Evolutionary conservation across 1,284 basidiomycete genomes (phyloP), one percentile per base, ranked within the genome.

Genomic region (Xanthoconium separans): DNA sequence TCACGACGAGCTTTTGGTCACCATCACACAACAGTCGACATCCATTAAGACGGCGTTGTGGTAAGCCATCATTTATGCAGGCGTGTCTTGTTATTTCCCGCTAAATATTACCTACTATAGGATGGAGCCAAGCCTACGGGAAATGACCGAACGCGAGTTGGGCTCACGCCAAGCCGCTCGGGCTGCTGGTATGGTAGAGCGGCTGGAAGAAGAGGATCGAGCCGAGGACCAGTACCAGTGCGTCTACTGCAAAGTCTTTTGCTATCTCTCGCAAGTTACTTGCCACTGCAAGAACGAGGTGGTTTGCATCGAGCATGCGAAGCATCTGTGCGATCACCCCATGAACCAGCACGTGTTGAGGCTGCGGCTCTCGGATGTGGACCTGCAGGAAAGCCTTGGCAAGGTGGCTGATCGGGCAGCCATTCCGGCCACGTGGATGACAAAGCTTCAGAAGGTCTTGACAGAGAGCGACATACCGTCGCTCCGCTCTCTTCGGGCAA

Each of bases 211-310:
- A 58, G 80, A 84, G 61, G 95, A 98, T 69, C 83, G 85, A 10
- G 78, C 87, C 6, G 97, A 98, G 71, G 92, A 94, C 56, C 92
- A 98, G 69, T 96, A 96, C 71, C 95, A 98, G 72, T 99, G 97
- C 80, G 76, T 81, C 50, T 77, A 91, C 63, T 99, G 97, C 87
- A 96, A 97, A 70, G 82, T 82, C 12, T 97, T 98, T 74, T 95
- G 92, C 74, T 99, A 98, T 73, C 85, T 99, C 24, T 93, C 95
- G 5, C 95, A 98, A 68, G 78, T 98, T 65, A 89, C 83, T 44
- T 94, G 91, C 71, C 73, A 78, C 34, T 95, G 91, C 76, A 87
- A 86, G 59, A 81, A 65, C 55, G 81, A 86, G 57, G 85, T 96
- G 36, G 85, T 89, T 2, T 99, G 97, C 70, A 83, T 93, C 50